phyloP scores from a whole-genome alignment of 2,329 filamentous ascomycete genomes.

The Parafenestella ontariensis region DNA sequence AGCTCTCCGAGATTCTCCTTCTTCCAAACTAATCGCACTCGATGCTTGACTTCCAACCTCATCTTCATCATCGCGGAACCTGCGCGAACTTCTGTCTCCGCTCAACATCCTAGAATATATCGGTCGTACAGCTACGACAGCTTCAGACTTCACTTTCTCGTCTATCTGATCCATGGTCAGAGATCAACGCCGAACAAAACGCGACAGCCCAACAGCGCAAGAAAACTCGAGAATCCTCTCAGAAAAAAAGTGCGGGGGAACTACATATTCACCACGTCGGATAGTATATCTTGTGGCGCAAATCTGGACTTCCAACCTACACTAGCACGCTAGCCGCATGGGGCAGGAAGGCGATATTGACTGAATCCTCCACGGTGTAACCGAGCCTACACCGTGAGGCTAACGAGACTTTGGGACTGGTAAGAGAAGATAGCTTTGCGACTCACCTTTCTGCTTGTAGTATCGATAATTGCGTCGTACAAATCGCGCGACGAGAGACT shows the following conservation, averaged over 20 bases:
- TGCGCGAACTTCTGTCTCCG: background rate
- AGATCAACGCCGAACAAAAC: background rate
- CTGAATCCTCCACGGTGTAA: background rate
- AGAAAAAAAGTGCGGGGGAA: background rate
- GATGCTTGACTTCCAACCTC: conserved; percentile 17
- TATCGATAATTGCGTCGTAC: background rate
- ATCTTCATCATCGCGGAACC: conserved; percentile 14
- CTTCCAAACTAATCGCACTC: conserved; percentile 7
- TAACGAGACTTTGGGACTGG: background rate
- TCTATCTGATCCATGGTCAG: conserved; percentile 5
- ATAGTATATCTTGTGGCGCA: conserved; percentile 1
- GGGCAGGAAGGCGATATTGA: background rate
- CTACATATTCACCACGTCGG: background rate
- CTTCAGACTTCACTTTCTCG: conserved; percentile 3
- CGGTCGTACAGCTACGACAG: conserved; percentile 8
- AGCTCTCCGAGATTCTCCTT: background rate
- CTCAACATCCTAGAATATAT: conserved; percentile 2
- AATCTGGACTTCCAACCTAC: conserved; percentile 4
- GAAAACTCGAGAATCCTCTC: background rate
- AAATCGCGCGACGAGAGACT: background rate
- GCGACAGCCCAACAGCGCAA: background rate
- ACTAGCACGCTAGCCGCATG: conserved; percentile 1
- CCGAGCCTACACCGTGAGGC: background rate
- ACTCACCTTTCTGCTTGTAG: background rate
- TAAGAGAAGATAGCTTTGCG: background rate